These are phyloP conservation scores for Fagopyrum homotropicum DNA, from an alignment of 148 eudicot genomes.

Conservation along the genomic window DNA sequence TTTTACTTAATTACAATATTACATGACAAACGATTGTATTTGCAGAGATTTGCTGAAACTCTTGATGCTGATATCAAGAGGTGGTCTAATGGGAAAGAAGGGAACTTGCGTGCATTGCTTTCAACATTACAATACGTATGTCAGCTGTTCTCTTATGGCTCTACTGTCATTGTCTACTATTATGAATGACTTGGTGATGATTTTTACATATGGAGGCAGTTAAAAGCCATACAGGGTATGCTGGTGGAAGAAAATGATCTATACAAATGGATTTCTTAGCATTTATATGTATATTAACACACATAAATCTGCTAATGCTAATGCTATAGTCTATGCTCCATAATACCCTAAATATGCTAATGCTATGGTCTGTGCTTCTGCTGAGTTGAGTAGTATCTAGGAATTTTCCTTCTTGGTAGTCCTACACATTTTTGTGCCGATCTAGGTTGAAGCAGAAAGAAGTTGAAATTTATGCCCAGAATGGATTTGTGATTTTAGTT, in stretches of 20 bases:
- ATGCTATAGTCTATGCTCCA: not conserved
- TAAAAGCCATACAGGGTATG: not conserved
- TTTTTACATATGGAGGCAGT: not conserved
- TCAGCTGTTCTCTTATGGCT: not conserved
- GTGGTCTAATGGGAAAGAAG: conserved; percentile 97
- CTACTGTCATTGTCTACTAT: not conserved
- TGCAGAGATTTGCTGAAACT: conserved; percentile 86
- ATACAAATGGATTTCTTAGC: not conserved
- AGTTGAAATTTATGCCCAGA: not conserved
- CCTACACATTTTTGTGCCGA: not conserved
- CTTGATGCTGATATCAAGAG: conserved; percentile 92
- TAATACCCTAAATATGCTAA: not conserved
- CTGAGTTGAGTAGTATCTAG: not conserved
- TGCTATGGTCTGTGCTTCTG: not conserved
- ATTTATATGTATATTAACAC: not conserved
- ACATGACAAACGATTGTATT: conserved; percentile 3
- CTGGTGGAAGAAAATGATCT: not conserved
- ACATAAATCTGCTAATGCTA: not conserved
- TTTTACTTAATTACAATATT: not conserved
- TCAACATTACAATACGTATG: conserved; percentile 97
- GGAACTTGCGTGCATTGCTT: conserved; percentile 91
- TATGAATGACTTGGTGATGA: not conserved
- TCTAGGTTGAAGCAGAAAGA: not conserved
- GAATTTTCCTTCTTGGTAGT: not conserved
- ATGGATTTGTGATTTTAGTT: not conserved